Conservation (phyloP, 768 basidiomycete genomes). For the Termitomyces heimii region DNA sequence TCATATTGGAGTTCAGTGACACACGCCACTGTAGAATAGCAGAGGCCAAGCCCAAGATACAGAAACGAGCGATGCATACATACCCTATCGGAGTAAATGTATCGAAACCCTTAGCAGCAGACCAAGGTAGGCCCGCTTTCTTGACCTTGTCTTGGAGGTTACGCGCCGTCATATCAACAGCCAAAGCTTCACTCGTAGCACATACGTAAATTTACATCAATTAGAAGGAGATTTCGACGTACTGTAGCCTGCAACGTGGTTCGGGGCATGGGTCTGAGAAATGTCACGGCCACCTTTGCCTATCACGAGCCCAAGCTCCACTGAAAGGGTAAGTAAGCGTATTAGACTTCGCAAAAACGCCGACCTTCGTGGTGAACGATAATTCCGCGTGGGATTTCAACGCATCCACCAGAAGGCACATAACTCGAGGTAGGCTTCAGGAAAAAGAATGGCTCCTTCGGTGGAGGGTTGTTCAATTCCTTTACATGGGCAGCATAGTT, state of each 20-base stretch:
- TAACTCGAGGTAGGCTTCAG: conserved; percentile 95
- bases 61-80: conserved; percentile 8
- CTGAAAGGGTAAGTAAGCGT: conserved; percentile 27
- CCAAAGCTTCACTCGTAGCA: conserved; percentile 55
- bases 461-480: conserved; percentile 84
- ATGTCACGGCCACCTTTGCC: conserved; percentile 86
- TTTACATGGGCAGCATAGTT: conserved; percentile 91
- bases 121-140: conserved; percentile 94
- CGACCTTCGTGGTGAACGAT: conserved; percentile 88
- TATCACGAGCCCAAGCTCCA: conserved; percentile 96
- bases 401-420: conserved; percentile 62
- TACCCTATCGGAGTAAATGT: conserved; percentile 93
- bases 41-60: background rate
- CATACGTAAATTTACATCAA: background rate
- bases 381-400: conserved; percentile 85
- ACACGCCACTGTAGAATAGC: background rate
- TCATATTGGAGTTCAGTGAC: background rate
- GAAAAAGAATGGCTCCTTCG: conserved; percentile 98
- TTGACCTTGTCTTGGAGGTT: conserved; percentile 94
- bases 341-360: background rate
- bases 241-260: conserved; percentile 93
- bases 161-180: conserved; percentile 94
- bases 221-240: conserved; percentile 16
- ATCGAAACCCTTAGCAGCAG: conserved; percentile 95
- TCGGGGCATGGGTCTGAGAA: conserved; percentile 58